Evolutionary conservation across 179 eudicot genomes (phyloP), one percentile per base, ranked within the genome.

Genomic region (Dionaea muscipula): DNA sequence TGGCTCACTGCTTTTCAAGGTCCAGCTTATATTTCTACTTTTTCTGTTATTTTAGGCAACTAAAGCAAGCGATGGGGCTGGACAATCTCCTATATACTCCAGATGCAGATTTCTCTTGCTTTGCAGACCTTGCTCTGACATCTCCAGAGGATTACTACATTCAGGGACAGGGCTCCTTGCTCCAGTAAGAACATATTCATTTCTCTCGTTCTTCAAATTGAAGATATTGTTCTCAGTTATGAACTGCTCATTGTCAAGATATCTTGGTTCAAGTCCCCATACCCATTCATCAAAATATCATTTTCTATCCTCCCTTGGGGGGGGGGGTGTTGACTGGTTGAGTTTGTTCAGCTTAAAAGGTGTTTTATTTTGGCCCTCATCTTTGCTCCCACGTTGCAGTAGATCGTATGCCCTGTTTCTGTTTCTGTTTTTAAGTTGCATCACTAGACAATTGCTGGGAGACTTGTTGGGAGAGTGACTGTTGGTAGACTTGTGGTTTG

Each of bases 21-120:
- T 38, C 15, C 41, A 38, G 11, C 15, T 15, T 8, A 44, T 35
- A 24, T 62, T 24, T 54, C 13, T 39, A 40, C 31, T 56, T 31
- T 10, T 55, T 67, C 46, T 61, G 26, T 28, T n/a, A 38, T 21
- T 19, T 21, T 66, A 86, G 95, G 83, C 84, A 86, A 73, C 63
- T 79, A 53, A 78, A 79, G 76, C 73, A 71, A 66, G 94, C 95
- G 66, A 64, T 81, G 27, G 95, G 95, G 41, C 50, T 87, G 70
- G 86, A 87, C 69, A 87, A 87, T 72, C 90, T 87, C 51, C 76
- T 87, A 40, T 87, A 87, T 56, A 81, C 96, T 20, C 96, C 96
- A 52, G 96, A 87, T 72, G 95, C 96, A 68, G 96, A 87, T 76
- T 87, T 87, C 60, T 87, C 96, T 27, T 87, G 96, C 68, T 86